These are phyloP conservation scores for Diaporthe sp. DNA, from an alignment of 2,329 filamentous ascomycete genomes.

Conservation along the genomic window DNA sequence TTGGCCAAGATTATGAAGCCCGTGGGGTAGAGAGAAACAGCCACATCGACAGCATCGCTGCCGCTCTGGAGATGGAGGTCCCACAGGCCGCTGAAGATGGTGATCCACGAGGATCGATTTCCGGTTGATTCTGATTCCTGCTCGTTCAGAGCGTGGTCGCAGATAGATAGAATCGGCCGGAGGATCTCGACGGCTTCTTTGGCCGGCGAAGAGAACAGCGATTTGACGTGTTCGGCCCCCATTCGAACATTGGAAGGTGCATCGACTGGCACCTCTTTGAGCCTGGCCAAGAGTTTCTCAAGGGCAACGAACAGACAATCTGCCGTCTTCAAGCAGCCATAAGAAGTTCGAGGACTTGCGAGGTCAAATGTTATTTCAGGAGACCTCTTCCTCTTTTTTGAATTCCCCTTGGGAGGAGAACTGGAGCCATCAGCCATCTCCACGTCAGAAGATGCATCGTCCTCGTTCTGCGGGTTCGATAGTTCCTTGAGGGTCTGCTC, in stretches of 20 bases:
- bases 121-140: constrained; percentile 51
- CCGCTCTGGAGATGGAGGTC: constrained; percentile 66
- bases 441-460: constrained; percentile 42
- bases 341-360: constrained; percentile 54
- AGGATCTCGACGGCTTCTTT: constrained; percentile 62
- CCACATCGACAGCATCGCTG: constrained; percentile 64
- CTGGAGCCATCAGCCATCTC: constrained; percentile 48
- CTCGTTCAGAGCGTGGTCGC: constrained; percentile 55
- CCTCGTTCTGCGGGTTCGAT: constrained; percentile 51
- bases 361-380: constrained; percentile 55
- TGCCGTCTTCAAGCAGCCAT: constrained; percentile 61
- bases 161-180: constrained; percentile 61
- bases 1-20: constrained; percentile 57
- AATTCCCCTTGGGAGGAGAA: constrained; percentile 44
- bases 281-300: constrained; percentile 60
- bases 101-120: constrained; percentile 62
- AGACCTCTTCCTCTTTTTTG: constrained; percentile 64
- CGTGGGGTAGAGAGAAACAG: constrained; percentile 60
- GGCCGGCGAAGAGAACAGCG: constrained; percentile 66
- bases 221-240: constrained; percentile 71
- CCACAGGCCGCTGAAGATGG: constrained; percentile 63
- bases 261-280: constrained; percentile 52
- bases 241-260: constrained; percentile 60
- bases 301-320: constrained; percentile 64
- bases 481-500: constrained; percentile 75